Evolutionary conservation across 345 rosid species (phyloP).

Genomic region (Citrus maxima): DNA sequence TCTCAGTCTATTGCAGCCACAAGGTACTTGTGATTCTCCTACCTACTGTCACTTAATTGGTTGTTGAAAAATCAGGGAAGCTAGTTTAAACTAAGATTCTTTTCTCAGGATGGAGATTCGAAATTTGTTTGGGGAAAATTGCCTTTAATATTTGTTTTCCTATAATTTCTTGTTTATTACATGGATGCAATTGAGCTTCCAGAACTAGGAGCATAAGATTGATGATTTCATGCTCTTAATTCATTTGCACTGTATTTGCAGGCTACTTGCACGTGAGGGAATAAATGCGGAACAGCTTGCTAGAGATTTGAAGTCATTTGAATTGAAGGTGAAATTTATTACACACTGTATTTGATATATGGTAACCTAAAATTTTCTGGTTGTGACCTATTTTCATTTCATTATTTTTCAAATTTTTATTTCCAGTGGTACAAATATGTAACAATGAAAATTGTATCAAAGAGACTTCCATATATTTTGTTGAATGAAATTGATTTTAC

Average conservation of each 20-base stretch:
- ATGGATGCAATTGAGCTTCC: background rate
- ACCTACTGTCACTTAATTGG: background rate
- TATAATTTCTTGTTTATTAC: background rate
- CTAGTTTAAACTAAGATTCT: background rate
- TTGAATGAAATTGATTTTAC: background rate
- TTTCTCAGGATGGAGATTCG: background rate
- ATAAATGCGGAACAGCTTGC: constrained; percentile 97
- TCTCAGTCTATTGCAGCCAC: constrained; percentile 96
- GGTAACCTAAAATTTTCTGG: background rate
- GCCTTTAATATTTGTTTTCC: background rate
- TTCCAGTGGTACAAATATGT: background rate
- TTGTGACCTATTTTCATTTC: constrained; percentile 5
- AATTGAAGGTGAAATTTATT: constrained; percentile 62
- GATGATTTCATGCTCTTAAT: background rate
- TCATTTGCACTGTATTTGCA: constrained; percentile 23
- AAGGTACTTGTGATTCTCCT: constrained; percentile 42
- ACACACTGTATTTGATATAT: background rate
- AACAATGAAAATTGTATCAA: background rate
- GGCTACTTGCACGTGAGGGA: constrained; percentile 98
- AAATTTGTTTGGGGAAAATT: background rate
- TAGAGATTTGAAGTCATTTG: constrained; percentile 91
- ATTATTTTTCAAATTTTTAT: background rate
- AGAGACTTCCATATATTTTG: background rate
- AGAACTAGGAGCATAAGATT: background rate
- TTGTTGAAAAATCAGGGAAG: constrained; percentile 4